These are phyloP conservation scores for Nakazawaea siamensis DNA, from an alignment of 805 yeast genomes.

Conservation along the genomic window DNA sequence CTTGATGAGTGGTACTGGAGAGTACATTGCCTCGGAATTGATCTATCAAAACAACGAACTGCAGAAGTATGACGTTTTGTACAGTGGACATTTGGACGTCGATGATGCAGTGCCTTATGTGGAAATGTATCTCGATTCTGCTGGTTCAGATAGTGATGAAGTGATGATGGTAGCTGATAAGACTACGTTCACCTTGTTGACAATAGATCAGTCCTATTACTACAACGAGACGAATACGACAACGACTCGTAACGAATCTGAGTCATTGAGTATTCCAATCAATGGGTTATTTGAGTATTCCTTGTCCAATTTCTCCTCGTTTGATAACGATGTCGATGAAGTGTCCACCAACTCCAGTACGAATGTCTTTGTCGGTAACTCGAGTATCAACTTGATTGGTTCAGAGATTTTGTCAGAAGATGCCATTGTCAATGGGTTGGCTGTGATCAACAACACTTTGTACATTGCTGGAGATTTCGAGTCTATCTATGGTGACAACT, in stretches of 20 bases:
- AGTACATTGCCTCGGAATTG: slow-evolving; percentile 29
- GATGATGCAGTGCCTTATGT: slow-evolving; percentile 32
- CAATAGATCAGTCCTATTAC: slow-evolving; percentile 31
- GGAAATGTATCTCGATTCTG: slow-evolving; percentile 26
- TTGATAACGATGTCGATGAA: slow-evolving; percentile 16
- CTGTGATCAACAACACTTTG: slow-evolving; percentile 24
- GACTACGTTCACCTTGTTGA: slow-evolving; percentile 39
- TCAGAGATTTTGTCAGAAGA: slow-evolving; percentile 25
- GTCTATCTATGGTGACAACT: slow-evolving; percentile 27
- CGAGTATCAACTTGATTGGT: slow-evolving; percentile 35
- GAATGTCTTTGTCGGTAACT: slow-evolving; percentile 32
- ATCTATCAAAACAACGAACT: slow-evolving; percentile 77
- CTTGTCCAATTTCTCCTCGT: slow-evolving; percentile 49
- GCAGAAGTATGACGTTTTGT: slow-evolving; percentile 75
- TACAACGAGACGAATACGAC: slow-evolving; percentile 22
- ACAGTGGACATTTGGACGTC: slow-evolving; percentile 57
- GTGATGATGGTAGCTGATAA: slow-evolving; percentile 67
- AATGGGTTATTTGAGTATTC: slow-evolving; percentile 85
- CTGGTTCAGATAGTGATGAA: slow-evolving; percentile 18
- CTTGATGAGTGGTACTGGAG: slow-evolving; percentile 39
- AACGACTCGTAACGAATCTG: slow-evolving; percentile 12
- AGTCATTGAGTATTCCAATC: slow-evolving; percentile 26
- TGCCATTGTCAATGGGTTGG: slow-evolving; percentile 31
- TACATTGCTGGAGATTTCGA: slow-evolving; percentile 43
- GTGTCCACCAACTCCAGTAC: slow-evolving; percentile 10